Base-by-base conservation (phyloP, 2,329 filamentous ascomycete species). In the Nemania serpens region DNA sequence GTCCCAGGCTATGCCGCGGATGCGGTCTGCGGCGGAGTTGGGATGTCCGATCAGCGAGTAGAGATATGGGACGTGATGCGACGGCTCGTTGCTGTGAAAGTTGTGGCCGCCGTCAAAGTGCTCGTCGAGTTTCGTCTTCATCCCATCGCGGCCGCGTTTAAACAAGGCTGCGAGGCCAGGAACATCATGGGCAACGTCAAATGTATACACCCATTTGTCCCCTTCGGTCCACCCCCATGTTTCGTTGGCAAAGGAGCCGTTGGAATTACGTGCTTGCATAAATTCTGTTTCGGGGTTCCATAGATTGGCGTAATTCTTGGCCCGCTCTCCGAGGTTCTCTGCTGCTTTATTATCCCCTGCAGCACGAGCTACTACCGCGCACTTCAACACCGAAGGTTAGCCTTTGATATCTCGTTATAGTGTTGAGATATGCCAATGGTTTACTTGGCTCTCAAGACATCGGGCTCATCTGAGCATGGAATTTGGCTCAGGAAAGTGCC, bases 191-290 rank as follows among this genome's bases (percentile, higher is more conserved):
- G 79, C 75, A 10, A 81, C 79, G 48, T 79, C 76, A 64, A 82
- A 81, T 0, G 78, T 80, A 65, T 82, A 82, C n/a, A 79, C 77
- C 79, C 79, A 81, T 49, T 79, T 74, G 63, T 81, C 78, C 13
- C 79, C 79, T 67, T 81, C 79, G 0, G 79, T 79, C 79, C 79
- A 82, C 34, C 79, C 79, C 73, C 77, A 79, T 1, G 74, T 73
- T 1, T 70, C 69, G 39, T 76, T 72, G 0, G 78, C 78, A 75
- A 78, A 82, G 0, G 76, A 75, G 6, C 78, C 78, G 62, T 82
- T 81, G 12, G 67, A 71, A 62, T 82, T 82, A 20, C 75, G 76
- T 7, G 79, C 76, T 62, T 79, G 76, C 79, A 81, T 81, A 64
- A 81, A 81, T 18, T 76, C 68, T 0, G 78, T 79, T 2, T 74